Percentiles rank a stretch among this genome's conserved stretches.
phyloP scores from a whole-genome alignment of 148 eudicot genomes.

The Cornus kousa region DNA sequence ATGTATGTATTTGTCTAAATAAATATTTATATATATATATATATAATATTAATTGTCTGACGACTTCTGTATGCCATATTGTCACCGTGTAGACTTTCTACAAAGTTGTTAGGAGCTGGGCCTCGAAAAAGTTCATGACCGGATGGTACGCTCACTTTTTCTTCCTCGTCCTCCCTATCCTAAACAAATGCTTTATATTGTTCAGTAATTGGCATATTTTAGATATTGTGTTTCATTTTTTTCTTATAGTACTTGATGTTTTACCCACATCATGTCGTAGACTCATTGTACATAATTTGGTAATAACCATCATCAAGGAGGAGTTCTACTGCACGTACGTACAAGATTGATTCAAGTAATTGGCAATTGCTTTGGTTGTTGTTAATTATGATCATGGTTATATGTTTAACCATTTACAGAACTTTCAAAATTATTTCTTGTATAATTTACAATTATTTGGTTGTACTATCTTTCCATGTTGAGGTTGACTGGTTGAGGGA shows the following conservation, averaged over 20 bases:
- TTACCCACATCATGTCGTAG: background rate
- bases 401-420: no score
- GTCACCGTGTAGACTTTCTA: conserved; percentile 60
- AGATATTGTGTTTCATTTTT: background rate
- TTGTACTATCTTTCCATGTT: no score
- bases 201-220: background rate
- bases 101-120: conserved; percentile 94
- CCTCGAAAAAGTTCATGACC: conserved; percentile 93
- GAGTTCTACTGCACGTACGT: background rate
- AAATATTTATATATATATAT: background rate
- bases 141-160: conserved; percentile 67
- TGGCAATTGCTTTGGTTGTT: background rate
- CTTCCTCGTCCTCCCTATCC: background rate
- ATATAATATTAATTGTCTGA: conserved; percentile 12
- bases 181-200: background rate
- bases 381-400: background rate
- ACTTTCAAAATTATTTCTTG: background rate
- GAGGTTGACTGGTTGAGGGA: no score
- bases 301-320: background rate
- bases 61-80: conserved; percentile 8
- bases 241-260: background rate
- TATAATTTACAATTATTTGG: background rate
- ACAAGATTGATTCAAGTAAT: background rate
- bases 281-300: background rate
- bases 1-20: background rate